A percentile compares a stretch with the other conserved stretches of the same genome.
Evolutionary conservation across 2,329 filamentous ascomycete species (phyloP).

Genomic region (Dactylella cylindrospora): DNA sequence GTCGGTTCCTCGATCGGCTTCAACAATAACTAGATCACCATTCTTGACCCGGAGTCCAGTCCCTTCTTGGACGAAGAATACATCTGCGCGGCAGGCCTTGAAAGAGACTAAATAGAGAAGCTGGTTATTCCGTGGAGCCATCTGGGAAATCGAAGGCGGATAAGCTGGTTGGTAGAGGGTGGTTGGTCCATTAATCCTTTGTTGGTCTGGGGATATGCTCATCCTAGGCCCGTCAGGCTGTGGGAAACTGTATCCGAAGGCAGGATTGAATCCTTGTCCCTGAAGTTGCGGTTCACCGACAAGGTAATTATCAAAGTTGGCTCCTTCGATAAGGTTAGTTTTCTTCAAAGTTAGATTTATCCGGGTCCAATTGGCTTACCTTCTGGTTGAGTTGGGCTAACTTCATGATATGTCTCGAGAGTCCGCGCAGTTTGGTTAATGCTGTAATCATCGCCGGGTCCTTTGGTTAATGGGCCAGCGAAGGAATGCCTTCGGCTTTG

Average conservation of each 20-base stretch:
- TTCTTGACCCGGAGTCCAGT: constrained; percentile 87
- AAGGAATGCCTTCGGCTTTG: constrained; percentile 81
- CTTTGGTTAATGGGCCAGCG: constrained; percentile 55
- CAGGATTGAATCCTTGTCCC: constrained; percentile 22
- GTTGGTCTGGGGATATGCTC: constrained; percentile 47
- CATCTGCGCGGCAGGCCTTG: constrained; percentile 91
- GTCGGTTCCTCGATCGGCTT: constrained; percentile 94
- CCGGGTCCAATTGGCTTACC: constrained; percentile 54
- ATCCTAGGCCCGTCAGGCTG: constrained; percentile 30
- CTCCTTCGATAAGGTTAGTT: constrained; percentile 53
- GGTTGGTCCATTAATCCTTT: constrained; percentile 31
- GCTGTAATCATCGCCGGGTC: constrained; percentile 56
- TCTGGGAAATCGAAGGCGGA: constrained; percentile 27
- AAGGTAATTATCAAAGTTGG: constrained; percentile 50
- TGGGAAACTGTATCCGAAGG: constrained; percentile 21
- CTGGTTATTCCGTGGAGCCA: constrained; percentile 59
- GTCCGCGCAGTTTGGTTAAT: constrained; percentile 47
- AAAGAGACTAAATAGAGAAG: constrained; percentile 87
- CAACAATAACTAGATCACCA: constrained; percentile 93
- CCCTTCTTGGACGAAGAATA: constrained; percentile 95
- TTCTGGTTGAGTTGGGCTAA: constrained; percentile 40
- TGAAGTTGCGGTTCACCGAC: constrained; percentile 53
- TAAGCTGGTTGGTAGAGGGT: constrained; percentile 30
- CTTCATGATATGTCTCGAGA: constrained; percentile 56
- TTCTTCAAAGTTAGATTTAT: constrained; percentile 53